Base-by-base conservation (phyloP, 2,329 filamentous ascomycete species). In the Seiridium cupressi region DNA sequence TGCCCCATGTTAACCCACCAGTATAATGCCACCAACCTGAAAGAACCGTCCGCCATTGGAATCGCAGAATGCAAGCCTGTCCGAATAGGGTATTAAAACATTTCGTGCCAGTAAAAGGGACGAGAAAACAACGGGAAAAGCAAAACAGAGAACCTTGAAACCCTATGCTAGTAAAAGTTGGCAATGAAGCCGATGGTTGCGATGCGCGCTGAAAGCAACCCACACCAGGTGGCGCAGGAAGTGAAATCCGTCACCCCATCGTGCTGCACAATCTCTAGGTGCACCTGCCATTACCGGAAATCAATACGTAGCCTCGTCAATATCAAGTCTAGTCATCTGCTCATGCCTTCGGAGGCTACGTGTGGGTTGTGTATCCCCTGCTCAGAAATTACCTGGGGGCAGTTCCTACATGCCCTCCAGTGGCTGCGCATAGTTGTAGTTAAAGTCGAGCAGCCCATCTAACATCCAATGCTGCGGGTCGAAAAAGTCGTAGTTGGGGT, bases 381-480 rank as follows among this genome's bases (percentile, higher is more conserved):
- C 18, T 26, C 18, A 26, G 18, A 26, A 26, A 26, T 26, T 26
- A 26, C 18, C 18, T 26, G 18, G 18, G 18, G 40, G 6, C 40
- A 48, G 3, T 35, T 53, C 49, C 62, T 77, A 84, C 63, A 81
- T 76, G 63, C 82, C 79, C 62, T 89, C 85, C 44, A 86, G 72
- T 1, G 81, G 79, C 60, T 77, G 76, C 44, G 82, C 79, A 11
- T 66, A 66, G 68, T 85, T 89, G 9, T 89, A 93, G 64, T 91
- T 91, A 71, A 94, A 90, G 71, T 93, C 90, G 62, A 95, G 81
- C 40, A 94, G 81, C 11, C 91, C 91, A 73, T 97, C 93, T 62
- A 97, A 79, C 81, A 96, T 92, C 93, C 93, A 97, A 73, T 94
- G 92, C 68, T 97, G 83, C 1, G 93, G 92, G 75, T 97, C 93